Conservation (phyloP, 2,329 filamentous ascomycete genomes). For the Canariomyces notabilis region DNA sequence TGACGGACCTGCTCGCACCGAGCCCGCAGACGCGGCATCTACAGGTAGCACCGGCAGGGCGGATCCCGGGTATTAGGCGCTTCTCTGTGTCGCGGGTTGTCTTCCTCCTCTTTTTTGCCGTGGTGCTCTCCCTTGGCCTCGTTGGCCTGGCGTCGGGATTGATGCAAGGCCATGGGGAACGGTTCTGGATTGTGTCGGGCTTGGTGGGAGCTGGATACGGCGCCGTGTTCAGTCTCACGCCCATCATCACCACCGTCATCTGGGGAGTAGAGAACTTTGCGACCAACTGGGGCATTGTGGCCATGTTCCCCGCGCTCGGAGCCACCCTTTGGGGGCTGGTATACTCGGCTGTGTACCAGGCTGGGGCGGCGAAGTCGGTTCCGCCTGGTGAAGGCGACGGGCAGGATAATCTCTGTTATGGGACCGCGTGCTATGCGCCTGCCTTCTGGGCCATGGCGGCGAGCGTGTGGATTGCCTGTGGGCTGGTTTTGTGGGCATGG, state of each 20-base stretch:
- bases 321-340: slow-evolving; percentile 86
- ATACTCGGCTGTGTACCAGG: slow-evolving; percentile 79
- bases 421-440: slow-evolving; percentile 70
- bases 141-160: slow-evolving; percentile 70
- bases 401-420: slow-evolving; percentile 67
- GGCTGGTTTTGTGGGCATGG: slow-evolving; percentile 74
- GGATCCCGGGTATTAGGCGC: slow-evolving; percentile 18
- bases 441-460: slow-evolving; percentile 84
- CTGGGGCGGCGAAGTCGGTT: slow-evolving; percentile 46
- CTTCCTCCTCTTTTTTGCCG: slow-evolving; percentile 71
- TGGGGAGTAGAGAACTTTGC: slow-evolving; percentile 99
- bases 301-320: slow-evolving; percentile 82
- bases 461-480: slow-evolving; percentile 73
- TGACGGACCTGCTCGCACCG: slow-evolving; percentile 82
- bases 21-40: slow-evolving; percentile 56
- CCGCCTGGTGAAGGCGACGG: slow-evolving; percentile 30
- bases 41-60: slow-evolving; percentile 37
- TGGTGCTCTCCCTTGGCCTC: slow-evolving; percentile 71
- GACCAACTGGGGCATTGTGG: slow-evolving; percentile 95
- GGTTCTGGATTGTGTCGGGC: slow-evolving; percentile 82
- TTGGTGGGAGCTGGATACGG: slow-evolving; percentile 89
- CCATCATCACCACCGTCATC: slow-evolving; percentile 91
- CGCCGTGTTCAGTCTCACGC: slow-evolving; percentile 81
- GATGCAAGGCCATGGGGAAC: slow-evolving; percentile 66
- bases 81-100: slow-evolving; percentile 69